Percentiles rank a stretch among this genome's conserved stretches.
Conservation (phyloP, 164 flowering plant species). For the Berberis vulgaris region DNA sequence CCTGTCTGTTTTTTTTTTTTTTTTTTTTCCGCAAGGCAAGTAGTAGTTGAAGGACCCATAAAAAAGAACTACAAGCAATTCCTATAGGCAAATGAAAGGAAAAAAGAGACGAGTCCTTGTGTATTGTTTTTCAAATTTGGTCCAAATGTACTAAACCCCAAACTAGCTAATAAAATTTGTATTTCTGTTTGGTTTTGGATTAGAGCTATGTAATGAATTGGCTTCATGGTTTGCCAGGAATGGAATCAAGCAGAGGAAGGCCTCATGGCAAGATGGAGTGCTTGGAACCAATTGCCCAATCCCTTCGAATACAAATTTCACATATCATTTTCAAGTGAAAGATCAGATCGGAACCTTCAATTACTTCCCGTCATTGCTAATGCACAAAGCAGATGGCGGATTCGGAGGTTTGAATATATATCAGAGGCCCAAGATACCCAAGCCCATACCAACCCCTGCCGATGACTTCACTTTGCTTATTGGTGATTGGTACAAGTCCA, state of each 20-base stretch:
- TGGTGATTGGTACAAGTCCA: constrained; percentile 6
- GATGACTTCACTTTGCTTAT: background rate
- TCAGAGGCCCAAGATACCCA: constrained; percentile 2
- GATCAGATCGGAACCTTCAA: constrained; percentile 33
- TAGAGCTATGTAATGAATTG: background rate
- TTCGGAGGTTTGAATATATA: constrained; percentile 3
- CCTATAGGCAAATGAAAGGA: too few species aligned
- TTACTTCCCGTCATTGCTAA: constrained; percentile 56
- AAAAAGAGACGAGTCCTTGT: too few species aligned
- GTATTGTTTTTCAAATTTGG: too few species aligned
- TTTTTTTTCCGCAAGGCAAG: background rate
- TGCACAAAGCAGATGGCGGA: constrained; percentile 33
- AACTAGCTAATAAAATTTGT: too few species aligned
- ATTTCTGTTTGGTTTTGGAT: too few species aligned
- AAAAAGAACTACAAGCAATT: too few species aligned
- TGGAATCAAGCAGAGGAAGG: constrained; percentile 3
- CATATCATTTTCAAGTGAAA: constrained; percentile 60
- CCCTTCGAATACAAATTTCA: constrained; percentile 63
- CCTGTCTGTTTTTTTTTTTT: background rate
- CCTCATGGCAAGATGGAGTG: constrained; percentile 91
- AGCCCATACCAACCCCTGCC: background rate
- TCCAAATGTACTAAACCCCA: too few species aligned
- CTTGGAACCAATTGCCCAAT: constrained; percentile 82
- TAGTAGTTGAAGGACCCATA: too few species aligned
- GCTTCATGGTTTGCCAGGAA: background rate